Base-by-base conservation (phyloP, 2,329 filamentous ascomycete species). In the Colletotrichum tabaci region DNA sequence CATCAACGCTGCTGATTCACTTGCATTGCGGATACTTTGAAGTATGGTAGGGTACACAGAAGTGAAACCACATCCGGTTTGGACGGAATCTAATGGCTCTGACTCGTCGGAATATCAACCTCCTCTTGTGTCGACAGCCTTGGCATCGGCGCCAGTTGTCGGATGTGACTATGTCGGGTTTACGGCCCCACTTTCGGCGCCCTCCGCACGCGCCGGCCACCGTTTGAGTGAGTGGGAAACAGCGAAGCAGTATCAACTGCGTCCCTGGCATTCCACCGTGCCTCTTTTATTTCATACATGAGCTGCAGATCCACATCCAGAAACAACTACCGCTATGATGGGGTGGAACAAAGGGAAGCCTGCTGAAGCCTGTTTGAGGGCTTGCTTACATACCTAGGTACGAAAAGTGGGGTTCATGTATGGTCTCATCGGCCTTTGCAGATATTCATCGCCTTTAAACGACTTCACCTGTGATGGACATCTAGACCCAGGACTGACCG, bases 391-490 rank as follows among this genome's bases (percentile, higher is more conserved):
- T 9, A 30, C 7, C 7, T 35, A 35, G 30, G 30, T 18, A 8
- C 16, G n/a, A 18, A 12, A 23, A 21, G 46, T 21, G 35, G 58
- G 38, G 9, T 40, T n/a, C 2, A 10, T 30, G 30, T n/a, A 50
- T 50, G 60, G 40, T 46, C 38, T 42, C 56, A 30, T 57, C 35
- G 53, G 16, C 21, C 38, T 7, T 40, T 58, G 56, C 26, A 35
- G 58, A 23, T 40, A n/a, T 35, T 35, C 30, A 30, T 18, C 3
- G 23, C 15, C 40, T 38, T 23, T n/a, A n/a, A 52, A n/a, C 12
- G 13, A 38, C n/a, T 23, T 62, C n/a, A 9, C 35, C 60, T 40
- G 8, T 13, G 30, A 35, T 10, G 30, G 30, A 35, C 6, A 3
- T 35, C 23, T 12, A 38, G 4, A 35, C 23, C 2, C 26, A 40